Percentiles rank a stretch among this genome's conserved stretches.
Evolutionary conservation across 768 basidiomycete species (phyloP).

Genomic region (Leucosporidium creatinivorum): DNA sequence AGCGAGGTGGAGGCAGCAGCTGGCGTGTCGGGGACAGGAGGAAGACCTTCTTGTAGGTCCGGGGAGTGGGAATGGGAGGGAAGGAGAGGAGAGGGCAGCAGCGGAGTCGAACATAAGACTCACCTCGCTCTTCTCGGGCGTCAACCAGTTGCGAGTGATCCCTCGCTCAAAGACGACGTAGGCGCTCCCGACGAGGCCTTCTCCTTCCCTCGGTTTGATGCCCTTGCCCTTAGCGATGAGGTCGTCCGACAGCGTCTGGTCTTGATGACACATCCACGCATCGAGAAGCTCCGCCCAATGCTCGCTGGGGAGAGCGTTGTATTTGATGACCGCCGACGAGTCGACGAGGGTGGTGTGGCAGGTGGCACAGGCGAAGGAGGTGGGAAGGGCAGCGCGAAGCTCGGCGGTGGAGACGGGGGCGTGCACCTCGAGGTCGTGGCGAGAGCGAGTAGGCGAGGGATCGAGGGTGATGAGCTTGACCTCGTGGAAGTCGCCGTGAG

Average conservation of each 20-base stretch:
- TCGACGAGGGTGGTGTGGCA: conserved; percentile 65
- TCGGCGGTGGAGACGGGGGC: conserved; percentile 59
- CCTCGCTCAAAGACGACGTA: conserved; percentile 71
- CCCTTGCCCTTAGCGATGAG: conserved; percentile 56
- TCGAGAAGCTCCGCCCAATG: conserved; percentile 97
- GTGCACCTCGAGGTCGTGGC: conserved; percentile 37
- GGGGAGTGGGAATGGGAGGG: conserved; percentile 7
- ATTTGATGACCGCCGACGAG: conserved; percentile 49
- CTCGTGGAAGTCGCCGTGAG: conserved; percentile 58
- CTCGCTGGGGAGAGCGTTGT: conserved; percentile 84
- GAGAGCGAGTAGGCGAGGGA: conserved; percentile 32
- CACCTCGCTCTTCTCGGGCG: conserved; percentile 51
- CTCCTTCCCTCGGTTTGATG: conserved; percentile 67
- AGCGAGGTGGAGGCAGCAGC: neutral
- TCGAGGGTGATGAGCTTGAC: conserved; percentile 51
- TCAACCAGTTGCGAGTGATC: conserved; percentile 48
- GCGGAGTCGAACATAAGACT: conserved; percentile 41
- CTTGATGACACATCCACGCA: conserved; percentile 95
- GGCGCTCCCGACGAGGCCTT: conserved; percentile 81
- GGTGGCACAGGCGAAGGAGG: conserved; percentile 65
- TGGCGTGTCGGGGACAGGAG: conserved; percentile 47
- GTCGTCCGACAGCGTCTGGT: conserved; percentile 71
- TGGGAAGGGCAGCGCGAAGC: conserved; percentile 52
- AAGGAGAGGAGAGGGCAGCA: conserved; percentile 19
- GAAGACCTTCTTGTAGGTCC: conserved; percentile 93